Conservation (phyloP, 1,284 basidiomycete genomes). For the Chondrostereum purpureum region DNA sequence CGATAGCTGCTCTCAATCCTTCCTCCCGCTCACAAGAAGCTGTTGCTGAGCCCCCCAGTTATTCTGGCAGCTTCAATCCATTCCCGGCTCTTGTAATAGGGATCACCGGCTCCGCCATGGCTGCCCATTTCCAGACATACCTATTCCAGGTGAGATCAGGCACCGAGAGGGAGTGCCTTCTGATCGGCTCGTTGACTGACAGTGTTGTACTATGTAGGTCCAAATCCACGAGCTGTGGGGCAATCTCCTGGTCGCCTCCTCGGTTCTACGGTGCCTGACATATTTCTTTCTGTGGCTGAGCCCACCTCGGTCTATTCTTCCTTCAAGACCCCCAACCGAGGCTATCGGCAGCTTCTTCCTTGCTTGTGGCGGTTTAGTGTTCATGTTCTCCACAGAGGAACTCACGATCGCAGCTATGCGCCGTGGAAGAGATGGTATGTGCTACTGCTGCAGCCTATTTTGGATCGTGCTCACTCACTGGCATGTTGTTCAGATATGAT, state of each 20-base stretch:
- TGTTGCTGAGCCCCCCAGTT: constrained; percentile 62
- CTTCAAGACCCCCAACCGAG: constrained; percentile 93
- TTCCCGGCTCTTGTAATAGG: constrained; percentile 93
- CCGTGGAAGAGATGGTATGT: constrained; percentile 75
- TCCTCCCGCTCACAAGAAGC: constrained; percentile 31
- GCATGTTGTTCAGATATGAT: constrained; percentile 53
- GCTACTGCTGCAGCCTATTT: not conserved
- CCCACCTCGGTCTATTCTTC: constrained; percentile 70
- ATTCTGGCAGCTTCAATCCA: constrained; percentile 84
- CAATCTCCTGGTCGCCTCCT: constrained; percentile 78
- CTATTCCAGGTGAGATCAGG: constrained; percentile 59
- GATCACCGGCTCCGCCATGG: constrained; percentile 92
- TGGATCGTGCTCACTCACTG: constrained; percentile 4
- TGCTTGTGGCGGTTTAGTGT: constrained; percentile 83
- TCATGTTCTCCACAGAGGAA: constrained; percentile 91
- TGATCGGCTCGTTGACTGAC: not conserved
- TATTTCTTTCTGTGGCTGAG: constrained; percentile 93
- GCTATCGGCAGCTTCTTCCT: constrained; percentile 84
- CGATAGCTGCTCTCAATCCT: constrained; percentile 37
- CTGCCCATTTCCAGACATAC: constrained; percentile 90
- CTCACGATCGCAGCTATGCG: constrained; percentile 90
- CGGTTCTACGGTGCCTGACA: constrained; percentile 74
- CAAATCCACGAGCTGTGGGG: constrained; percentile 93
- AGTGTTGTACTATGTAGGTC: constrained; percentile 40
- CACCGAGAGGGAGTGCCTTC: not conserved